Conservation (phyloP, 805 yeast genomes). For the Candida coleopterorum region DNA sequence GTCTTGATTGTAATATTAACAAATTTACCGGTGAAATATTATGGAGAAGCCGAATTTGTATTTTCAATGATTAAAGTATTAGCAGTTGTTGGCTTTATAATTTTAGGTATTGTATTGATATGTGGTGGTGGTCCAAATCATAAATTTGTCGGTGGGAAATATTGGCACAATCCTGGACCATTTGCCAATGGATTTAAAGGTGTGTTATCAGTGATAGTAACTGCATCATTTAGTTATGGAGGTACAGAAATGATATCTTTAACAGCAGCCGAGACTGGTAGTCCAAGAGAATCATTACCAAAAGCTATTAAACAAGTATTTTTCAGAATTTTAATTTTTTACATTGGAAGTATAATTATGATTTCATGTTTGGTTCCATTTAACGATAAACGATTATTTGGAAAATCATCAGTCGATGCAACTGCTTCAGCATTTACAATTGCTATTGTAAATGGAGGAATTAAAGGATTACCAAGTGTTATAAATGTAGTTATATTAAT, state of each 20-base stretch:
- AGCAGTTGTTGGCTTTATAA: constrained; percentile 45
- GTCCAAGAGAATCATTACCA: constrained; percentile 28
- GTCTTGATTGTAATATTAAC: constrained; percentile 43
- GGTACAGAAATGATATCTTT: constrained; percentile 36
- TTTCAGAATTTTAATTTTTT: constrained; percentile 34
- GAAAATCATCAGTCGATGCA: constrained; percentile 48
- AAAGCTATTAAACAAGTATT: constrained; percentile 35
- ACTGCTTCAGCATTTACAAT: constrained; percentile 77
- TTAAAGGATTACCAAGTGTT: constrained; percentile 57
- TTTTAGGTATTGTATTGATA: constrained; percentile 42
- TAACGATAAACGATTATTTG: constrained; percentile 25
- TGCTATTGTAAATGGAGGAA: constrained; percentile 62
- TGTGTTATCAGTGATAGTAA: constrained; percentile 29
- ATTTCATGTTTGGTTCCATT: constrained; percentile 24
- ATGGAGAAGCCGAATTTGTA: constrained; percentile 55
- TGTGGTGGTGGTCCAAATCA: constrained; percentile 52
- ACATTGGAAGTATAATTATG: constrained; percentile 24
- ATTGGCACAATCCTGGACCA: constrained; percentile 50
- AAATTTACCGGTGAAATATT: constrained; percentile 48
- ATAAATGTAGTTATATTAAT: constrained; percentile 66
- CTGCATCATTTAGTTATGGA: constrained; percentile 34
- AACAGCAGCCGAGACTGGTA: constrained; percentile 33
- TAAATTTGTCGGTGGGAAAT: constrained; percentile 42
- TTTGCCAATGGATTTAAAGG: constrained; percentile 44
- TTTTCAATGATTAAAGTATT: constrained; percentile 44